A percentile compares a stretch with the other conserved stretches of the same genome.
These are phyloP conservation scores for Nicotiana undulata DNA, from an alignment of 257 asterid genomes.

Conservation along the genomic window DNA sequence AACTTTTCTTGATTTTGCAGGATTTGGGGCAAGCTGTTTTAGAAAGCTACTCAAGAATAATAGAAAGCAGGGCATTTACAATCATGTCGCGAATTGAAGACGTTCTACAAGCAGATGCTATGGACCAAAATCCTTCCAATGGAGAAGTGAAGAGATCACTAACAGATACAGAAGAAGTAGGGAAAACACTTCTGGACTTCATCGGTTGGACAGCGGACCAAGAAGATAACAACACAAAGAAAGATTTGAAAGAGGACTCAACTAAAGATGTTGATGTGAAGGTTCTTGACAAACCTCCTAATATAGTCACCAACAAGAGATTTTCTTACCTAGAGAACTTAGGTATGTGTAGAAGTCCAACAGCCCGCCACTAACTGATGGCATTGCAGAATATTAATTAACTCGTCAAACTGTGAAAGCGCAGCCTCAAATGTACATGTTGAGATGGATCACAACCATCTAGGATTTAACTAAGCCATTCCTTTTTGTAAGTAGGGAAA, in stretches of 20 bases:
- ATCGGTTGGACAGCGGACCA: slow-evolving; percentile 48
- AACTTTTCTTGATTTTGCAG: slow-evolving; percentile 29
- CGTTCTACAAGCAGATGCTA: slow-evolving; percentile 58
- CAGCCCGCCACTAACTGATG: slow-evolving; percentile 56
- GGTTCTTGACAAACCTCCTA: slow-evolving; percentile 27
- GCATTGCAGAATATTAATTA: slow-evolving; percentile 9
- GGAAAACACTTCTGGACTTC: slow-evolving; percentile 40
- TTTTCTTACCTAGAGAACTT: slow-evolving; percentile 66
- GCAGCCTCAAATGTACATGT: slow-evolving; percentile 12
- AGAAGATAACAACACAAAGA: slow-evolving; percentile 20
- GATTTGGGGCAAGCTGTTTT: slow-evolving; percentile 87
- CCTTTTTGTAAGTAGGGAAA: slow-evolving; percentile 18
- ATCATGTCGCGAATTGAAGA: slow-evolving; percentile 79
- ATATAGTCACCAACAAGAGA: slow-evolving; percentile 40
- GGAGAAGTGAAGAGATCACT: slow-evolving; percentile 27
- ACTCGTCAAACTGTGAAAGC: background rate
- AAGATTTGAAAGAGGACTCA: slow-evolving; percentile 14
- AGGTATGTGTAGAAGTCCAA: slow-evolving; percentile 79
- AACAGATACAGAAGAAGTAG: slow-evolving; percentile 23
- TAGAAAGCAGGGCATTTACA: slow-evolving; percentile 75
- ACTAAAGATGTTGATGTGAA: slow-evolving; percentile 14
- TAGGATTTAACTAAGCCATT: slow-evolving; percentile 10
- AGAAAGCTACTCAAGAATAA: slow-evolving; percentile 88
- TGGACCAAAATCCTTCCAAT: slow-evolving; percentile 26
- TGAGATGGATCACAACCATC: slow-evolving; percentile 12